Evolutionary conservation across 2,329 filamentous ascomycete species (phyloP).

Genomic region (Capronia epimyces): DNA sequence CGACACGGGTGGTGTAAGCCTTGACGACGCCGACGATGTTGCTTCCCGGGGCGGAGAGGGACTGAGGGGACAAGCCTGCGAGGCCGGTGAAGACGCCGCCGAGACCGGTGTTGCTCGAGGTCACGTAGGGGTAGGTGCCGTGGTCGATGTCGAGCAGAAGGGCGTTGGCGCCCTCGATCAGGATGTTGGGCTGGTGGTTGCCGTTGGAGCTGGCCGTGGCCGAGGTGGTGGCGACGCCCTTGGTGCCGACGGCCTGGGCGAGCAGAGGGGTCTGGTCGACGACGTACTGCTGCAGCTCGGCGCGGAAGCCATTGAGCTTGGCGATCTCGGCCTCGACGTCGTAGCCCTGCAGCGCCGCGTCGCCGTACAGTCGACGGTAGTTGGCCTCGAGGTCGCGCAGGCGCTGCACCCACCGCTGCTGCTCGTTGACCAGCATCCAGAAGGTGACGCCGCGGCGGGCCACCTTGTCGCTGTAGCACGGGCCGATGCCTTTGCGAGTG

Average conservation of each 20-base stretch:
- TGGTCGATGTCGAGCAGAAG: constrained; percentile 57
- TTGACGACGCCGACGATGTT: constrained; percentile 58
- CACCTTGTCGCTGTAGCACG: constrained; percentile 60
- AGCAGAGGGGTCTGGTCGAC: constrained; percentile 41
- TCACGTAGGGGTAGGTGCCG: constrained; percentile 49
- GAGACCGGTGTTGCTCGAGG: constrained; percentile 45
- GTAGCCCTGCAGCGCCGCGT: constrained; percentile 48
- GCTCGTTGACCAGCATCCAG: constrained; percentile 40
- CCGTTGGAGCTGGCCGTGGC: constrained; percentile 31
- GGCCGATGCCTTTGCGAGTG: constrained; percentile 49
- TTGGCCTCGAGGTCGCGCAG: constrained; percentile 33
- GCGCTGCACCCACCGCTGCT: constrained; percentile 29
- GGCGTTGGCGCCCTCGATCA: constrained; percentile 60
- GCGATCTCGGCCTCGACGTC: constrained; percentile 56
- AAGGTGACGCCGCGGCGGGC: constrained; percentile 55
- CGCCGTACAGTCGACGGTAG: constrained; percentile 55
- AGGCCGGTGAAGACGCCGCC: constrained; percentile 53
- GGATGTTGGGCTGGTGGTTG: constrained; percentile 52
- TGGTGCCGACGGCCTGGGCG: constrained; percentile 22
- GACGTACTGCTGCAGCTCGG: constrained; percentile 46
- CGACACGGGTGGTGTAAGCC: constrained; percentile 58
- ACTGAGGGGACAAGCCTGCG: constrained; percentile 52
- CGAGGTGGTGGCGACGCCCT: constrained; percentile 28
- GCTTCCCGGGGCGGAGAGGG: constrained; percentile 44
- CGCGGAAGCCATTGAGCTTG: constrained; percentile 41